Conservation (phyloP, 1,139 yeast genomes). For the Magnusiomyces clavatus region DNA sequence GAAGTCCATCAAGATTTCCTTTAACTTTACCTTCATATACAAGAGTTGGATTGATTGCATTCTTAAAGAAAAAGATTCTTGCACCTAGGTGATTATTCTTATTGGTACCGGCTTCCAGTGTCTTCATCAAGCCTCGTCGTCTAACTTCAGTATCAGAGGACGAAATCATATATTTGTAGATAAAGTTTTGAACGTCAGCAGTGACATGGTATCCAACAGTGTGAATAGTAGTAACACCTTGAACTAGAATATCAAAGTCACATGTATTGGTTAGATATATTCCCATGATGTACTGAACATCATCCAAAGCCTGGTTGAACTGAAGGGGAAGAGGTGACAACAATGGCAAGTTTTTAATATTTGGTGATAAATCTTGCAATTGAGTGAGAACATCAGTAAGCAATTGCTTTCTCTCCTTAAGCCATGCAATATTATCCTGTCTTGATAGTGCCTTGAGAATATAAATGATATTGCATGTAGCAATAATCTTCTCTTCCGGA, state of each 20-base stretch:
- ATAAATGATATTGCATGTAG: conserved; percentile 59
- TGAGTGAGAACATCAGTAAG: conserved; percentile 17
- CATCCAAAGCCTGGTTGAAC: conserved; percentile 62
- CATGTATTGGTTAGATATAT: conserved; percentile 36
- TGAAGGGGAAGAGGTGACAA: conserved; percentile 62
- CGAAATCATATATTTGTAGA: conserved; percentile 51
- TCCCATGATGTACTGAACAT: conserved; percentile 50
- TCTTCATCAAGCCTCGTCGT: conserved; percentile 44
- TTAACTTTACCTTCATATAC: conserved; percentile 50
- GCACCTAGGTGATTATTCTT: conserved; percentile 37
- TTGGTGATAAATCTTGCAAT: conserved; percentile 4
- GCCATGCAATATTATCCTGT: conserved; percentile 54
- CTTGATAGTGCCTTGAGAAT: conserved; percentile 47
- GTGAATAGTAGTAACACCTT: conserved; percentile 41
- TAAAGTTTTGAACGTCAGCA: conserved; percentile 45
- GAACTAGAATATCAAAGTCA: conserved; percentile 39
- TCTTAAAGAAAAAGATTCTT: conserved; percentile 54
- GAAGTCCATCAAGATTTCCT: conserved; percentile 45
- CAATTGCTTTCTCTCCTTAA: conserved; percentile 25
- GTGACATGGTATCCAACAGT: conserved; percentile 43
- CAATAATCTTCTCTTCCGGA: conserved; percentile 44
- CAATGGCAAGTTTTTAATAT: conserved; percentile 27
- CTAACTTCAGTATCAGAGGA: conserved; percentile 43
- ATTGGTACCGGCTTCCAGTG: conserved; percentile 38
- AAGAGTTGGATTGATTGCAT: conserved; percentile 59